phyloP scores from a whole-genome alignment of 2,329 filamentous ascomycete genomes.

The Amesomyces nigricolor region DNA sequence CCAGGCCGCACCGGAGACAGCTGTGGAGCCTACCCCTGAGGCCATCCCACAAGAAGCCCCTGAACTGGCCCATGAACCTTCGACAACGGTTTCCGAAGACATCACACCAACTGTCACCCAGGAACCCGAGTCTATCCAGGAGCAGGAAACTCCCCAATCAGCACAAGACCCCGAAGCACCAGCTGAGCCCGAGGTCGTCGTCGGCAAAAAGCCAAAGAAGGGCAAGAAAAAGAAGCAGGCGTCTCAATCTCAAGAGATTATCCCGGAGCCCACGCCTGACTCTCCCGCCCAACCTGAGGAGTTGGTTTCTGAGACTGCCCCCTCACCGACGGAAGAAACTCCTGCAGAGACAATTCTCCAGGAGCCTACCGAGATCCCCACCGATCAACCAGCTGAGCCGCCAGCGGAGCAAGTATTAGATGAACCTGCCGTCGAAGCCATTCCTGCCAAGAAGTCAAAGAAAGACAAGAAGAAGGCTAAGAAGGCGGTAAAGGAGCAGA shows the following conservation, averaged over 20 bases:
- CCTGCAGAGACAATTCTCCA: neutral
- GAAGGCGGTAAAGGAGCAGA: slow-evolving; percentile 13
- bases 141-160: neutral
- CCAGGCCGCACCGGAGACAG: neutral
- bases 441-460: slow-evolving; percentile 32
- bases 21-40: neutral
- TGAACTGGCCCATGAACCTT: neutral
- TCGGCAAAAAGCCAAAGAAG: slow-evolving; percentile 33
- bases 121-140: neutral
- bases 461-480: slow-evolving; percentile 28
- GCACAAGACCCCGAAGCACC: neutral
- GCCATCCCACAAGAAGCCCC: neutral
- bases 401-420: neutral
- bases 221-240: slow-evolving; percentile 26
- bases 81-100: neutral
- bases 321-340: neutral
- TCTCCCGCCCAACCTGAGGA: neutral
- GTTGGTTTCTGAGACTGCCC: neutral
- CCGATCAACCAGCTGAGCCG: neutral
- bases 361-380: neutral
- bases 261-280: neutral
- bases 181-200: slow-evolving; percentile 3
- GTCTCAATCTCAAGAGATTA: neutral
- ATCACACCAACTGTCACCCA: neutral
- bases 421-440: neutral